Conservation (phyloP, 805 yeast species). For the Metahyphopichia silvanorum region DNA sequence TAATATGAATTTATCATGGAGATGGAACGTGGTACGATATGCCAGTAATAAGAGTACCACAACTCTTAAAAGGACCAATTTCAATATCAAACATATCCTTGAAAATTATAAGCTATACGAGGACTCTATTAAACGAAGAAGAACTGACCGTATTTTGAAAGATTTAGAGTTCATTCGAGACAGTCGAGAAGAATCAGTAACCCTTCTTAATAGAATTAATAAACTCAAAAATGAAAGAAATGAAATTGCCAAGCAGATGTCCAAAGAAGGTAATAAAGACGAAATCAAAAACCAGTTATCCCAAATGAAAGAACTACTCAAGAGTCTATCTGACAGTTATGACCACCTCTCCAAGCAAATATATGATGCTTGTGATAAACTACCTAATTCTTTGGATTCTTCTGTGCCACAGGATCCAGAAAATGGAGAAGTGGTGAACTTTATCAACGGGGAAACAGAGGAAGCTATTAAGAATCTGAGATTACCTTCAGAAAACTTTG, state of each 20-base stretch:
- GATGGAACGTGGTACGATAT: conserved; percentile 1
- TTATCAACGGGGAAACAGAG: conserved; percentile 48
- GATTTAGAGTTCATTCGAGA: not conserved
- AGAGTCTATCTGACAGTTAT: conserved; percentile 21
- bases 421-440: conserved; percentile 45
- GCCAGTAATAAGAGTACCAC: conserved; percentile 4
- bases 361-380: conserved; percentile 37
- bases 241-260: conserved; percentile 24
- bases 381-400: conserved; percentile 63
- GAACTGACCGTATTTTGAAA: conserved; percentile 10
- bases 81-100: conserved; percentile 29
- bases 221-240: conserved; percentile 16
- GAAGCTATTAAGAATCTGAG: conserved; percentile 2
- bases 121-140: conserved; percentile 21
- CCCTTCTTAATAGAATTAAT: conserved; percentile 14
- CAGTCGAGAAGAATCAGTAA: conserved; percentile 18
- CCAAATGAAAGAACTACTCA: conserved; percentile 22
- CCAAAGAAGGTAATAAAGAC: conserved; percentile 5
- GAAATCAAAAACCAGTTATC: conserved; percentile 17
- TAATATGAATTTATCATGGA: too few relatives aligned
- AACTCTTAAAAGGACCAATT: conserved; percentile 26
- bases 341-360: conserved; percentile 33
- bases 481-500: conserved; percentile 21
- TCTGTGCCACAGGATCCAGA: conserved; percentile 40
- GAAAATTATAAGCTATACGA: conserved; percentile 21